A percentile compares a stretch with the other conserved stretches of the same genome.
These are phyloP conservation scores for Linnemannia zychae DNA, from an alignment of 192 early-diverging fungal genomes.

Conservation along the genomic window DNA sequence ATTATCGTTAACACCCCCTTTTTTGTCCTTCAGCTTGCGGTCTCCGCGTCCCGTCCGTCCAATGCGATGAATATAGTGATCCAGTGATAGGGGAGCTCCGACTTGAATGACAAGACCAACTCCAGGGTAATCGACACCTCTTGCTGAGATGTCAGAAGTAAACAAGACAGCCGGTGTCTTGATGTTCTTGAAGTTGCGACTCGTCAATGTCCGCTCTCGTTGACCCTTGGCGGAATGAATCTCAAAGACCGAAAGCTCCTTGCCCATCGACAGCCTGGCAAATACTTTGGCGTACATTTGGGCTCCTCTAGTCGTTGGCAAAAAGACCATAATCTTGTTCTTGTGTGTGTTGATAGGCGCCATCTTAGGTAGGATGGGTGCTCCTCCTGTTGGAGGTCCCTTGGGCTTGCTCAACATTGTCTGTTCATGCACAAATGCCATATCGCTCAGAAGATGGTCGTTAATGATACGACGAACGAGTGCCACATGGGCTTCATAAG, in stretches of 20 bases:
- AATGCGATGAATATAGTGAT: slow-evolving; percentile 96
- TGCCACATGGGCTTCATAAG: slow-evolving; percentile 72
- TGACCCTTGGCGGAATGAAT: slow-evolving; percentile 88
- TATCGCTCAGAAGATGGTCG: slow-evolving; percentile 62
- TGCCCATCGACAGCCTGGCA: slow-evolving; percentile 57
- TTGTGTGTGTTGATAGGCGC: slow-evolving; percentile 26
- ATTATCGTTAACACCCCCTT: not conserved
- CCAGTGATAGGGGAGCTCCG: slow-evolving; percentile 82
- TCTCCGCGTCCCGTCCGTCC: slow-evolving; percentile 96
- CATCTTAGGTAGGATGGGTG: slow-evolving; percentile 41
- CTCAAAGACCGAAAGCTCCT: slow-evolving; percentile 70
- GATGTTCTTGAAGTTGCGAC: slow-evolving; percentile 78
- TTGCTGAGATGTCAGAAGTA: slow-evolving; percentile 95
- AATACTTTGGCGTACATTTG: slow-evolving; percentile 76
- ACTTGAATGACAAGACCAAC: slow-evolving; percentile 92
- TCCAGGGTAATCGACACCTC: slow-evolving; percentile 97
- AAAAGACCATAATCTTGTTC: slow-evolving; percentile 93
- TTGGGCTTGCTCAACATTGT: slow-evolving; percentile 62
- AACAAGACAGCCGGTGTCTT: slow-evolving; percentile 75
- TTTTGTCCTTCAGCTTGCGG: slow-evolving; percentile 69
- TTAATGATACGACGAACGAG: slow-evolving; percentile 76
- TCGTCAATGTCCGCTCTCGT: slow-evolving; percentile 72
- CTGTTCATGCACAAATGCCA: slow-evolving; percentile 60
- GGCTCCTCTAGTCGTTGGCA: slow-evolving; percentile 84
- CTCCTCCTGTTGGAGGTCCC: slow-evolving; percentile 58